Conservation (phyloP, 371 early-diverging fungal species). For the Syncephalastrum racemosum region DNA sequence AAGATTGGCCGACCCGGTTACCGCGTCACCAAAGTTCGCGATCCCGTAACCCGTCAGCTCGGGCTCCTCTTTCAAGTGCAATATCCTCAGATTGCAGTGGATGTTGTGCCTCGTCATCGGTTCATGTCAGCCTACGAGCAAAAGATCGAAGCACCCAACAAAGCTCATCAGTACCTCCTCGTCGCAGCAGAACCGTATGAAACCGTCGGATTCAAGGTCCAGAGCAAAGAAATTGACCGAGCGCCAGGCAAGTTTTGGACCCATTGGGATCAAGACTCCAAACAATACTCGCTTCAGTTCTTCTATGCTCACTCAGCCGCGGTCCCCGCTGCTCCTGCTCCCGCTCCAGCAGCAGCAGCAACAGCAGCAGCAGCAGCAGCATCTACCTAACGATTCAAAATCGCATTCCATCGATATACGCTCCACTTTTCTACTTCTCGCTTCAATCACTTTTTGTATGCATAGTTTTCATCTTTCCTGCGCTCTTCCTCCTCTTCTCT, state of each 20-base stretch:
- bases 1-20: slow-evolving; percentile 99
- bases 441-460: too few relatives aligned
- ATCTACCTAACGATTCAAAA: too few relatives aligned
- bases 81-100: slow-evolving; percentile 85
- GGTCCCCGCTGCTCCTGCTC: too few relatives aligned
- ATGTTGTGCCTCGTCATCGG: slow-evolving; percentile 84
- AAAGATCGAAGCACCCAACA: slow-evolving; percentile 86
- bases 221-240: slow-evolving; percentile 88
- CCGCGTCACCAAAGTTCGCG: slow-evolving; percentile 91
- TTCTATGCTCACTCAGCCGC: slow-evolving; percentile 53
- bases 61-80: slow-evolving; percentile 94
- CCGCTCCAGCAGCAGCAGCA: too few relatives aligned
- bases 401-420: too few relatives aligned
- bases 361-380: too few relatives aligned
- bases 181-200: slow-evolving; percentile 98
- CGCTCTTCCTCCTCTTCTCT: too few relatives aligned
- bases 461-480: too few relatives aligned
- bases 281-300: slow-evolving; percentile 89
- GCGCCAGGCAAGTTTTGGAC: slow-evolving; percentile 86
- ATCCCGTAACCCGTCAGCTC: slow-evolving; percentile 83
- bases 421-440: too few relatives aligned
- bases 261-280: slow-evolving; percentile 92
- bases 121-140: slow-evolving; percentile 99
- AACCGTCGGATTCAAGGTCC: slow-evolving; percentile 93
- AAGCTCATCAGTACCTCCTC: slow-evolving; percentile 88